Conservation (phyloP, 257 asterid genomes). For the Nyctanthes arbortristis region DNA sequence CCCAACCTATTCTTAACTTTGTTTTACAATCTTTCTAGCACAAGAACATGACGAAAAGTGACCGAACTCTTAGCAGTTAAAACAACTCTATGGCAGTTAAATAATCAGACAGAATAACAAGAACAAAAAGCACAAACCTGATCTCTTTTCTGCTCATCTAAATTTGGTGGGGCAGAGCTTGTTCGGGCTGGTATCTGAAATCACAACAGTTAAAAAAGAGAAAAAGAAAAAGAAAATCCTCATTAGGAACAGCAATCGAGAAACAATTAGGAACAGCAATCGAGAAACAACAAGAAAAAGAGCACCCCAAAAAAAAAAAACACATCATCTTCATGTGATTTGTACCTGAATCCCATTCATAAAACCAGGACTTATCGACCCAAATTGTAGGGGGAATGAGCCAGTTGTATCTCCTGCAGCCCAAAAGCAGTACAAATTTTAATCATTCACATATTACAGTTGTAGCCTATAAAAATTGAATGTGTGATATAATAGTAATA, state of each 20-base stretch:
- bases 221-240: constrained; percentile 18
- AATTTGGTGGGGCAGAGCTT: constrained; percentile 91
- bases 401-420: constrained; percentile 61
- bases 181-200: constrained; percentile 85
- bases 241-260: constrained; percentile 14
- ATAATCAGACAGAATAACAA: constrained; percentile 2
- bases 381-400: constrained; percentile 83
- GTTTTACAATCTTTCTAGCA: background rate
- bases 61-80: constrained; percentile 1
- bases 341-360: constrained; percentile 85
- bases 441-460: constrained; percentile 17
- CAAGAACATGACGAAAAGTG: background rate
- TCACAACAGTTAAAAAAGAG: no score
- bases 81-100: constrained; percentile 3
- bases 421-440: constrained; percentile 23
- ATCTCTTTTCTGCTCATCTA: constrained; percentile 85
- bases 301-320: constrained; percentile 30
- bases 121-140: constrained; percentile 62
- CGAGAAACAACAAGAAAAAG: background rate
- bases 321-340: constrained; percentile 11
- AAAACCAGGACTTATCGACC: constrained; percentile 79
- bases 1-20: constrained; percentile 8
- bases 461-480: constrained; percentile 4
- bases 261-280: constrained; percentile 3
- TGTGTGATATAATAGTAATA: background rate